These are phyloP conservation scores for Diplodia intermedia DNA, from an alignment of 2,329 filamentous ascomycete genomes.

Conservation along the genomic window DNA sequence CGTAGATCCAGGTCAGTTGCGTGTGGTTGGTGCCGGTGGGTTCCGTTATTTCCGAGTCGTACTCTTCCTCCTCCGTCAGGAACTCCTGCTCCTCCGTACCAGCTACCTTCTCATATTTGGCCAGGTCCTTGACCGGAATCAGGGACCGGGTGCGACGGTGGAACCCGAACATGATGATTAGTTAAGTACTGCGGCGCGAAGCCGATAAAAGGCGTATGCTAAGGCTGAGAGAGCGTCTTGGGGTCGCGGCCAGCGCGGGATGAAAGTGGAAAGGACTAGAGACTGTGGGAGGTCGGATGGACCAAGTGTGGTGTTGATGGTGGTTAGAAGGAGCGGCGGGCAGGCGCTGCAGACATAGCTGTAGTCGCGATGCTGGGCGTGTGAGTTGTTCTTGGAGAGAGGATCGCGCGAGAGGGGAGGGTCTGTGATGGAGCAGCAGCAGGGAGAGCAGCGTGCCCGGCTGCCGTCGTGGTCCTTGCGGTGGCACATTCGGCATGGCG, in stretches of 20 bases:
- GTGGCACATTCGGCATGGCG: conserved; percentile 18
- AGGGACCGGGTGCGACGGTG: conserved; percentile 52
- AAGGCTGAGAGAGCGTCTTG: conserved; percentile 26
- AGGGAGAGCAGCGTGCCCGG: conserved; percentile 25
- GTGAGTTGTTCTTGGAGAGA: conserved; percentile 26
- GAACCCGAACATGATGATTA: conserved; percentile 51
- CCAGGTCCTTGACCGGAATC: conserved; percentile 53
- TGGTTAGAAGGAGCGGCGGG: conserved; percentile 31
- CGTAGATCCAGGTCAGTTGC: conserved; percentile 52
- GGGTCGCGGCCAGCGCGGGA: conserved; percentile 31
- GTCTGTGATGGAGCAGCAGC: conserved; percentile 30
- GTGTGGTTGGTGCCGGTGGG: conserved; percentile 34
- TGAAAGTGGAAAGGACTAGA: conserved; percentile 9
- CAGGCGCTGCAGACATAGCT: conserved; percentile 32
- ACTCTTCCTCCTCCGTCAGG: conserved; percentile 41
- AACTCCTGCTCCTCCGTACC: conserved; percentile 42
- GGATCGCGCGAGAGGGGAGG: conserved; percentile 24
- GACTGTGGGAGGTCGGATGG: conserved; percentile 27
- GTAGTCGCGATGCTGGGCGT: conserved; percentile 25
- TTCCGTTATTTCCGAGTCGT: conserved; percentile 35
- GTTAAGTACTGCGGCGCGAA: conserved; percentile 13
- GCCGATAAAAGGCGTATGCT: neutral
- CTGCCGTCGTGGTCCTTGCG: conserved; percentile 12
- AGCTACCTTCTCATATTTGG: conserved; percentile 51
- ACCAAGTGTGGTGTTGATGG: conserved; percentile 18